These are phyloP conservation scores for Podaxis sp. DNA, from an alignment of 768 basidiomycete genomes.

Conservation along the genomic window DNA sequence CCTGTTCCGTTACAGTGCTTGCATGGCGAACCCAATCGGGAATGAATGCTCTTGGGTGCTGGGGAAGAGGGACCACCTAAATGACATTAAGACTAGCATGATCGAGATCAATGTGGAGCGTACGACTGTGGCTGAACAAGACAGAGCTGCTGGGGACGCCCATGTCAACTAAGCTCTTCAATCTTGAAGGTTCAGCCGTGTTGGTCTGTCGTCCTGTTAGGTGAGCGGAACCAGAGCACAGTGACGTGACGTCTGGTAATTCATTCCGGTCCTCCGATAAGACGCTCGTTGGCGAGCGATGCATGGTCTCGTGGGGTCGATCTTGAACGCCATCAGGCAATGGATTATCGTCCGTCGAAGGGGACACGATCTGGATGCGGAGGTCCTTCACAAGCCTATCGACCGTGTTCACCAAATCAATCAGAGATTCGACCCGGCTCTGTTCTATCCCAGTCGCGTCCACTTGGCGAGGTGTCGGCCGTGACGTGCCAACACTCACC, in stretches of 20 bases:
- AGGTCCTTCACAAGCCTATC: constrained; percentile 7
- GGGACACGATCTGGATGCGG: constrained; percentile 3
- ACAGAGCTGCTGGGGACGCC: not conserved
- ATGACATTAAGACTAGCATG: not conserved
- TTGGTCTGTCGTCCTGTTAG: not conserved
- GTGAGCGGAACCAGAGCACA: not conserved
- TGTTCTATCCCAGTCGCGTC: not conserved
- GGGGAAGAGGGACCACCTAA: not conserved
- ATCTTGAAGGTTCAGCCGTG: not conserved
- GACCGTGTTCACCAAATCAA: constrained; percentile 8
- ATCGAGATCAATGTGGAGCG: not conserved
- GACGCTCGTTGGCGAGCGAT: not conserved
- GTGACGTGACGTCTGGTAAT: not conserved
- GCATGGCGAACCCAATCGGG: not conserved
- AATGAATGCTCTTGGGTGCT: not conserved
- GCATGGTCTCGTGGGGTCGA: not conserved
- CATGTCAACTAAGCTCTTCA: no score
- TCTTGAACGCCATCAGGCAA: not conserved
- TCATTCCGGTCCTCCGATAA: not conserved
- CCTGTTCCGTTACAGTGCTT: constrained; percentile 11
- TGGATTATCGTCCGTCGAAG: not conserved
- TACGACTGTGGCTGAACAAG: constrained; percentile 6
- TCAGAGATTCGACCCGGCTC: not conserved
- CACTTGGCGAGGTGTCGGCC: not conserved
- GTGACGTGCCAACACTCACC: not conserved